Evolutionary conservation across 2,329 filamentous ascomycete species (phyloP).

Genomic region (Helotiales sp.): DNA sequence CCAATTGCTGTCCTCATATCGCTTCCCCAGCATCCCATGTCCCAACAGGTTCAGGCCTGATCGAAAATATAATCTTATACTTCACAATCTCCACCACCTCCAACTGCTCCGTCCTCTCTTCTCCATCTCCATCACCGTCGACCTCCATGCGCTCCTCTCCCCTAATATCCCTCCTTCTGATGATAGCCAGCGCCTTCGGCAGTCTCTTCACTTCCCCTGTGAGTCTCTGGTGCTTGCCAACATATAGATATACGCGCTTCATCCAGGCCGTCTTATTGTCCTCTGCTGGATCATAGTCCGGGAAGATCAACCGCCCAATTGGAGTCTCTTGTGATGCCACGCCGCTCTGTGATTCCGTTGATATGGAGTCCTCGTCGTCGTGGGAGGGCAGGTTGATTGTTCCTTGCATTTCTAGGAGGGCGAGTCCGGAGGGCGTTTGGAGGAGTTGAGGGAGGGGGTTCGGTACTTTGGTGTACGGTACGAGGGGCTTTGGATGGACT

Average conservation of each 20-base stretch:
- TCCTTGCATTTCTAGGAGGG: slow-evolving; percentile 90
- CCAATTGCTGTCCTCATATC: slow-evolving; percentile 3
- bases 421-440: slow-evolving; percentile 86
- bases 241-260: slow-evolving; percentile 86
- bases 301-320: slow-evolving; percentile 79
- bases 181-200: slow-evolving; percentile 76
- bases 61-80: slow-evolving; percentile 85
- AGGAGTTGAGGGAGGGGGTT: slow-evolving; percentile 78
- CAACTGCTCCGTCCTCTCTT: slow-evolving; percentile 56
- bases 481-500: slow-evolving; percentile 16
- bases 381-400: slow-evolving; percentile 75
- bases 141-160: slow-evolving; percentile 17
- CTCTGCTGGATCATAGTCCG: slow-evolving; percentile 67
- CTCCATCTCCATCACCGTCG: slow-evolving; percentile 40
- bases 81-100: slow-evolving; percentile 88
- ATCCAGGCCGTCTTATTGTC: slow-evolving; percentile 74
- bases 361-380: slow-evolving; percentile 43
- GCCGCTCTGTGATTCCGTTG: slow-evolving; percentile 36
- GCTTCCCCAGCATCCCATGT: slow-evolving; percentile 24
- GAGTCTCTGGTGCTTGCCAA: slow-evolving; percentile 87
- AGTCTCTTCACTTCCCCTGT: slow-evolving; percentile 91
- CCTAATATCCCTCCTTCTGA: slow-evolving; percentile 58
- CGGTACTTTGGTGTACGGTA: background rate
- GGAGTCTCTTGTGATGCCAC: slow-evolving; percentile 48
- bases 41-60: slow-evolving; percentile 83